Percentiles rank a stretch among this genome's conserved stretches.
These are phyloP conservation scores for Diatrype stigma DNA, from an alignment of 2,329 filamentous ascomycete species.

Conservation along the genomic window DNA sequence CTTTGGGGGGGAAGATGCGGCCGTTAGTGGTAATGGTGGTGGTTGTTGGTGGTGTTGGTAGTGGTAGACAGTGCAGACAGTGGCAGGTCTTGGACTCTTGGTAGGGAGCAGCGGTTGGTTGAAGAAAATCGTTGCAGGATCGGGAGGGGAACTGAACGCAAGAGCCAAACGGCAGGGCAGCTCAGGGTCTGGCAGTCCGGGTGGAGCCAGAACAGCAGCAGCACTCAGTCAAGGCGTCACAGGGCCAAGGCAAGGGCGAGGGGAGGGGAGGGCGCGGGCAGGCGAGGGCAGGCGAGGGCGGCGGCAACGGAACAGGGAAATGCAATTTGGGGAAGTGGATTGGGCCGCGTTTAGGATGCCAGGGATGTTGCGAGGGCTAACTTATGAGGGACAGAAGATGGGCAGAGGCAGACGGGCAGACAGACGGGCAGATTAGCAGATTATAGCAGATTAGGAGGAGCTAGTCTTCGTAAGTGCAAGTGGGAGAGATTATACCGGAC, in stretches of 20 bases:
- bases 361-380: not conserved
- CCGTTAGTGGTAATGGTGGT: not conserved
- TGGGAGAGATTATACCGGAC: not conserved
- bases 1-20: not conserved
- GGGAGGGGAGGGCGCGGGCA: too few relatives aligned
- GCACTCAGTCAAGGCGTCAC: too few relatives aligned
- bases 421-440: too few relatives aligned
- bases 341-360: not conserved
- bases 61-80: not conserved
- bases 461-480: not conserved
- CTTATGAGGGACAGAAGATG: too few relatives aligned
- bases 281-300: not conserved
- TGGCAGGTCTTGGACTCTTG: too few relatives aligned
- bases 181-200: not conserved
- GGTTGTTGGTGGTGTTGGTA: not conserved
- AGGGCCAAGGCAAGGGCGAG: too few relatives aligned
- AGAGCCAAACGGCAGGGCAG: not conserved
- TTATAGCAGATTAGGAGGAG: not conserved
- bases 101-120: not conserved
- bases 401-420: too few relatives aligned
- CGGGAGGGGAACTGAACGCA: not conserved
- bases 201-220: too few relatives aligned
- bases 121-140: not conserved
- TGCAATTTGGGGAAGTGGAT: not conserved
- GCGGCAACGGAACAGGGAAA: not conserved